Conservation (phyloP, 2,329 filamentous ascomycete genomes). For the Periconia sp. region DNA sequence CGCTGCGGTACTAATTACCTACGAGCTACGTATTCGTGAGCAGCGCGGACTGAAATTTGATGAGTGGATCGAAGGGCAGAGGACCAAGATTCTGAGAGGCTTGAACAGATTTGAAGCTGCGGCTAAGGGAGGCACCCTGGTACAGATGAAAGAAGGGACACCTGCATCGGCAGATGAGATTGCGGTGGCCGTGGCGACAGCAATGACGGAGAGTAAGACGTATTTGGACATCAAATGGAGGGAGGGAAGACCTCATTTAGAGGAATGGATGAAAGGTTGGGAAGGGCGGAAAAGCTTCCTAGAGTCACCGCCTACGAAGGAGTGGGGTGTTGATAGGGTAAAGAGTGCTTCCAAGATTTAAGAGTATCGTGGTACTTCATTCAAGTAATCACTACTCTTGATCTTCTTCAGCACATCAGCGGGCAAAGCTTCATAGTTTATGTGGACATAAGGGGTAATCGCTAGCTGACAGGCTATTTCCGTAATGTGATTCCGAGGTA, state of each 20-base stretch:
- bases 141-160: constrained; percentile 5
- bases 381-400: too few species aligned
- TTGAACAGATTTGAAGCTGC: constrained; percentile 32
- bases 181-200: constrained; percentile 26
- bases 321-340: constrained; percentile 17
- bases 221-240: constrained; percentile 26
- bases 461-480: too few species aligned
- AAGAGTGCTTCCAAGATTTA: constrained; percentile 14
- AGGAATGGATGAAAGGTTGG: constrained; percentile 32
- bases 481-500: too few species aligned
- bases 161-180: constrained; percentile 27
- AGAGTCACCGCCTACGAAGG: constrained; percentile 20
- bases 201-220: constrained; percentile 14
- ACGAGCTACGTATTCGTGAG: constrained; percentile 33
- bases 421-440: too few species aligned
- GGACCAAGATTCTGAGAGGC: constrained; percentile 29
- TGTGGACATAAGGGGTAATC: too few species aligned
- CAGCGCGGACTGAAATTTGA: constrained; percentile 26
- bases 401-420: too few species aligned
- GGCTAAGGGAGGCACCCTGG: constrained; percentile 18
- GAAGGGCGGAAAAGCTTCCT: constrained; percentile 26
- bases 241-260: constrained; percentile 21
- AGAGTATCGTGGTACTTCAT: neutral
- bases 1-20: constrained; percentile 32
- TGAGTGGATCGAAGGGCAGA: constrained; percentile 38